Percentiles rank a stretch among this genome's conserved stretches.
Conservation (phyloP, 2,329 filamentous ascomycete species). For the Pseudodiploospora longispora region DNA sequence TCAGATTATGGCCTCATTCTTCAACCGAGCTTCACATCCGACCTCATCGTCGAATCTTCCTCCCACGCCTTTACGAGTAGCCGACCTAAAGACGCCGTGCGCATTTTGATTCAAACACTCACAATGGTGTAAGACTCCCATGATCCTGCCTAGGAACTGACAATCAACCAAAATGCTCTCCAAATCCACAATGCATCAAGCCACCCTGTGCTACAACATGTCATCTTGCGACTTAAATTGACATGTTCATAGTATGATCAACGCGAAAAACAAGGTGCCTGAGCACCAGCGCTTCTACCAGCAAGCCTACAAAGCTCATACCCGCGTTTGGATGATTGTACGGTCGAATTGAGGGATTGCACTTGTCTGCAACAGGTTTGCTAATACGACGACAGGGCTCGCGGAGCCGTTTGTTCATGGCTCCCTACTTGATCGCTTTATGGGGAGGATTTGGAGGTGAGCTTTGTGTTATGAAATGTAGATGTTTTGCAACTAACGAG, state of each 20-base stretch:
- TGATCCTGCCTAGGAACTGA: background rate
- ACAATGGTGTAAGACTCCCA: conserved; percentile 33
- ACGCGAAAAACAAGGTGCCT: conserved; percentile 71
- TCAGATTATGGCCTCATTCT: conserved; percentile 33
- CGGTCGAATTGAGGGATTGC: conserved; percentile 22
- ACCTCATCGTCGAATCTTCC: background rate
- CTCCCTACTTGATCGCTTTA: conserved; percentile 59
- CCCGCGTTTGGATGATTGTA: conserved; percentile 73
- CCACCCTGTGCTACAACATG: background rate
- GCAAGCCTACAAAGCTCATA: conserved; percentile 58
- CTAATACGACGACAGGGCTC: conserved; percentile 41
- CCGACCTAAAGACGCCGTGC: conserved; percentile 14
- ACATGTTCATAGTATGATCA: conserved; percentile 43
- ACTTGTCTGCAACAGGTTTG: background rate
- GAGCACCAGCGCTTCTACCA: conserved; percentile 69
- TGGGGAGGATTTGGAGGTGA: conserved; percentile 56
- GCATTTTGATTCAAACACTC: conserved; percentile 18
- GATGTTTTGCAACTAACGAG: conserved; percentile 13
- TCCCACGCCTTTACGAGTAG: background rate
- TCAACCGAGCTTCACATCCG: conserved; percentile 13
- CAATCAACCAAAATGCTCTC: background rate
- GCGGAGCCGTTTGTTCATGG: conserved; percentile 56
- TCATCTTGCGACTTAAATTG: conserved; percentile 13
- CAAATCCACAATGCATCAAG: conserved; percentile 7
- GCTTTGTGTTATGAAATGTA: conserved; percentile 21